Evolutionary conservation across 202 grass and related monocot species (phyloP).

Genomic region (Panicum virgatum): DNA sequence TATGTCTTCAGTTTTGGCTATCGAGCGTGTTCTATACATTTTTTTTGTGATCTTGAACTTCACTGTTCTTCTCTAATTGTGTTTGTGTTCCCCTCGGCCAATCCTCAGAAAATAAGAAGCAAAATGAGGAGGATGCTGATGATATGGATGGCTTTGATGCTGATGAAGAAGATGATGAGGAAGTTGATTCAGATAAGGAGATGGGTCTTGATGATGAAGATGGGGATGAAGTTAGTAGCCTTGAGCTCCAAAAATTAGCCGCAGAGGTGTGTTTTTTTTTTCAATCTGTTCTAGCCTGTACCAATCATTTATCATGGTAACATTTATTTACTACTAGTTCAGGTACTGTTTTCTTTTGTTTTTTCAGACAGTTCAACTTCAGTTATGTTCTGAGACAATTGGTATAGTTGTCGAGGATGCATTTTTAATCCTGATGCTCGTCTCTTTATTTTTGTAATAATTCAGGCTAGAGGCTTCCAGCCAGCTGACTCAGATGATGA

Average conservation of each 20-base stretch:
- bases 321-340: neutral
- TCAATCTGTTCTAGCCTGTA: neutral
- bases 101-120: slow-evolving; percentile 64
- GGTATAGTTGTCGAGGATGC: slow-evolving; percentile 18
- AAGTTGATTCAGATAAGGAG: slow-evolving; percentile 74
- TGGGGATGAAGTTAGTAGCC: slow-evolving; percentile 67
- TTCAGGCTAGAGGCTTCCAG: slow-evolving; percentile 87
- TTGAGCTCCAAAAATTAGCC: slow-evolving; percentile 69
- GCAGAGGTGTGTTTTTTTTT: slow-evolving; percentile 74
- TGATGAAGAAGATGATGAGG: slow-evolving; percentile 69
- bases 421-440: neutral
- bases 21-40: neutral
- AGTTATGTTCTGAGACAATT: neutral
- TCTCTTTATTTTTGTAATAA: neutral
- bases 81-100: neutral
- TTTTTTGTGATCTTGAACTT: neutral
- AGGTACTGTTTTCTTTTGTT: neutral
- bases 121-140: slow-evolving; percentile 51
- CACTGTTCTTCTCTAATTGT: neutral
- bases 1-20: neutral
- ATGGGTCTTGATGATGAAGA: slow-evolving; percentile 88
- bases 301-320: neutral
- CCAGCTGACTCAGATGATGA: slow-evolving; percentile 77
- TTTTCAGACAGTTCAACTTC: neutral
- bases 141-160: slow-evolving; percentile 83